Base-by-base conservation (phyloP, 305 asterid species). In the Ilex paraguariensis region DNA sequence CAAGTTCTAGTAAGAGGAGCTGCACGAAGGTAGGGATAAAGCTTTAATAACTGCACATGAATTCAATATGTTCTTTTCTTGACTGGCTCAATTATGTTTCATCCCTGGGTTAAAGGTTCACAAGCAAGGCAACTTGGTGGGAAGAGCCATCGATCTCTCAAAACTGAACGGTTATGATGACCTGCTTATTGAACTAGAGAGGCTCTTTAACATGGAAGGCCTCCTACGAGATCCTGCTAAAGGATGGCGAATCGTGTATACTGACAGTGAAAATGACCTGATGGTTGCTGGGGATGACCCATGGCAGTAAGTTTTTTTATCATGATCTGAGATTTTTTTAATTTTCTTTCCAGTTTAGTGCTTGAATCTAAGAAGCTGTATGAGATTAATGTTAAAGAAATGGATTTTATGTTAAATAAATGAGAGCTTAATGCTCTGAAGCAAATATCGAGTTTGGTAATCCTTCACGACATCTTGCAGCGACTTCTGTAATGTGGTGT, bases 221-320 rank as follows among this genome's bases (percentile, higher is more conserved):
- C 85, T 92, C 56, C 63, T 92, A 82, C 78, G 72, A 36, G 85
- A 87, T 70, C 94, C 91, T 4, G 75, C 83, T 60, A 75, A 84
- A 49, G 98, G 96, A 40, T 92, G 98, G 98, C 87, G 88, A 53
- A 76, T 92, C 63, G 71, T 92, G 81, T 92, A 92, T 30, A 89
- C 98, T 0, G 98, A 92, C 75, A 85, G 96, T 56, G 98, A 92
- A 73, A 92, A 84, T 50, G 98, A 92, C 77, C 90, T 87, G 97
- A 89, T 92, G 98, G 98, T 92, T n/a, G 98, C 85, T 9, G 98
- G 98, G 8, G 98, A 92, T 33, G 98, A 92, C 76, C 98, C 98
- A 13, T 92, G 98, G 98, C 87, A 75, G 98, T 92, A 85, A 84
- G 98, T 21, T 85, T 59, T 59, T 64, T 74, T 31, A 51, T 31